A percentile compares a stretch with the other conserved stretches of the same genome.
phyloP scores from a whole-genome alignment of 805 yeast genomes.

The Candida maris region DNA sequence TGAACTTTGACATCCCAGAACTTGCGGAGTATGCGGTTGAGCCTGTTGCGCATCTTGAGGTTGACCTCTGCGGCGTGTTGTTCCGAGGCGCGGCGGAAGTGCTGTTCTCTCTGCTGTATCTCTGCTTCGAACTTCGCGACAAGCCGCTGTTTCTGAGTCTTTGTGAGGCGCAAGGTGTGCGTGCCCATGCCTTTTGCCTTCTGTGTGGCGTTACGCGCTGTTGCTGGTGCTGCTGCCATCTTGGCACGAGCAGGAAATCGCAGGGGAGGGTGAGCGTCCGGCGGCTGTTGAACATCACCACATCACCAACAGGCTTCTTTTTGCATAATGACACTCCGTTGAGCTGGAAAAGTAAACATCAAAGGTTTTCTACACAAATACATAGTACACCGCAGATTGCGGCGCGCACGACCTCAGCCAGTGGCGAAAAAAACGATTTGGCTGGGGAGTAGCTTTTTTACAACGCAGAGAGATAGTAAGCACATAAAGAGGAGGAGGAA shows the following conservation, averaged over 20 bases:
- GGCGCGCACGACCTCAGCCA: not conserved
- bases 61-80: conserved; percentile 31
- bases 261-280: too few relatives aligned
- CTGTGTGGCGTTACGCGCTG: too few relatives aligned
- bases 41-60: conserved; percentile 37
- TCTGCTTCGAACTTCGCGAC: conserved; percentile 28
- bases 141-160: conserved; percentile 36
- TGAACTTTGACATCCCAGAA: conserved; percentile 46
- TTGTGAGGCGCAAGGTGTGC: conserved; percentile 27
- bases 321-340: too few relatives aligned
- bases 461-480: too few relatives aligned
- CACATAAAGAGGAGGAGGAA: not conserved
- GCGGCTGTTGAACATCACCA: too few relatives aligned
- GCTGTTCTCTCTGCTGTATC: conserved; percentile 14
- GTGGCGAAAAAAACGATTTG: not conserved
- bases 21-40: conserved; percentile 45
- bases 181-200: conserved; percentile 3
- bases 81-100: conserved; percentile 22
- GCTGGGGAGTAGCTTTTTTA: too few relatives aligned
- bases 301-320: too few relatives aligned
- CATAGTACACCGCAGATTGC: not conserved
- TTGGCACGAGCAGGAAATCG: too few relatives aligned
- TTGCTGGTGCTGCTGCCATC: too few relatives aligned
- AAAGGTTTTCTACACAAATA: too few relatives aligned
- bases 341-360: too few relatives aligned